phyloP scores from a whole-genome alignment of 2,329 filamentous ascomycete genomes.

The Fusarium begoniae region DNA sequence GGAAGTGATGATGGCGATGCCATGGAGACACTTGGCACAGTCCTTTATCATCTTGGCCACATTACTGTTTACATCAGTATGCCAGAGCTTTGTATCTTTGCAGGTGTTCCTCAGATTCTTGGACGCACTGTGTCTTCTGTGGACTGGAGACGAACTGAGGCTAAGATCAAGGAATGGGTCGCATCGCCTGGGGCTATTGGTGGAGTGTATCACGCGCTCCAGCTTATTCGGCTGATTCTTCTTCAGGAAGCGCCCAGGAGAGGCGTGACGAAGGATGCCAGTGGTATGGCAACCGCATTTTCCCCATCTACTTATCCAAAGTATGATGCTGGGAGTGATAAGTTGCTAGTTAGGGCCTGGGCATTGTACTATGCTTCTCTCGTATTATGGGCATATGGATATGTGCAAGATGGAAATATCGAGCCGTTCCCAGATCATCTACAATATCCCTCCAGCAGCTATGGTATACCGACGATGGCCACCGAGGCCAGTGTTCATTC shows the following conservation, averaged over 20 bases:
- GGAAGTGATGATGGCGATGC: constrained; percentile 43
- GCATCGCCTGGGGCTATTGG: constrained; percentile 42
- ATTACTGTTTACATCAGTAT: constrained; percentile 44
- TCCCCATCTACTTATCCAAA: constrained; percentile 35
- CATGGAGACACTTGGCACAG: constrained; percentile 41
- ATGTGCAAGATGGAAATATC: constrained; percentile 41
- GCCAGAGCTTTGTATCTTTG: constrained; percentile 44
- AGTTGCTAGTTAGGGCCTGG: constrained; percentile 39
- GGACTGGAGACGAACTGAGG: constrained; percentile 42
- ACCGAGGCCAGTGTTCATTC: constrained; percentile 34
- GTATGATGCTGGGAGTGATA: constrained; percentile 40
- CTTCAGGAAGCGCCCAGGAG: constrained; percentile 34
- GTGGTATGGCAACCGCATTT: constrained; percentile 21
- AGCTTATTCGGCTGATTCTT: constrained; percentile 40
- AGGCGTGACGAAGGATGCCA: constrained; percentile 14
- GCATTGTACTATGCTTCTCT: constrained; percentile 42
- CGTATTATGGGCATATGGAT: constrained; percentile 43
- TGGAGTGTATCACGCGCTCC: constrained; percentile 41
- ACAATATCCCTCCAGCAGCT: constrained; percentile 34
- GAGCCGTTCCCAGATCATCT: constrained; percentile 42
- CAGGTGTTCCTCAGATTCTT: constrained; percentile 40
- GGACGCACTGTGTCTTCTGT: constrained; percentile 41
- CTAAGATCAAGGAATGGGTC: constrained; percentile 44
- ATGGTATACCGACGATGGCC: constrained; percentile 14
- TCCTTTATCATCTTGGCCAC: constrained; percentile 42